Base-by-base conservation (phyloP, 495 filamentous ascomycete genomes). In the Xylaria telfairii region DNA sequence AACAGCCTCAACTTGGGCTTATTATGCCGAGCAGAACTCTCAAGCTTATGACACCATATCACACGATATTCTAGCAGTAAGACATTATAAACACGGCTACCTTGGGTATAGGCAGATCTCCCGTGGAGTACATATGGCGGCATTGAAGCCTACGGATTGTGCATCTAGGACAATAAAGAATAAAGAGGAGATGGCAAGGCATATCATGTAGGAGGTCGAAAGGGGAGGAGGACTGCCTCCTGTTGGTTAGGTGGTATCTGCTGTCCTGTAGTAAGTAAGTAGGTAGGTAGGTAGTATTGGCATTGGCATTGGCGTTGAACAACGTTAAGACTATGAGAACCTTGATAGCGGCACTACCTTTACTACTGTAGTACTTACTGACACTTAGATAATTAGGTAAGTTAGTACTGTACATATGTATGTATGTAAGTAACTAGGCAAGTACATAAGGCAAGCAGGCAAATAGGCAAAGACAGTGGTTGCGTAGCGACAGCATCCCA, bases 1-100 rank as follows among this genome's bases (percentile, higher is more conserved):
- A 34, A 24, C n/a, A 44, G 39, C 24, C 17, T 63, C 15, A 7
- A 30, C 30, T 51, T 51, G 44, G 30, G 28, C 44, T 65, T 44
- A 51, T 51, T 37, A 37, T 24, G 21, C 59, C 21, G 59, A 24
- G 59, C 32, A 61, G 17, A 19, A 15, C 30, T 53, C 34, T 26
- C 44, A 6, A 63, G 56, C 15, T 28, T 13, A 54, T 69, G 67
- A 69, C 57, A 49, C 67, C 67, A 69, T 69, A 63, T 60, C 32
- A 62, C 57, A 69, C 67, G 57, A 63, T 63, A 28, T 37, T 4
- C 42, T 24, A 9, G 62, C 21, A 65, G 30, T 67, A 56, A 67
- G 49, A 67, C 49, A 67, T 41, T 21, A 26, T 41, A 26, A 41
- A 39, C 46, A 65, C 39, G 10, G 10, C n/a, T 32, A 10, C 26